Percentiles rank a stretch among this genome's conserved stretches.
Conservation (phyloP, 192 early-diverging fungal genomes). For the Linnemannia hyalina region DNA sequence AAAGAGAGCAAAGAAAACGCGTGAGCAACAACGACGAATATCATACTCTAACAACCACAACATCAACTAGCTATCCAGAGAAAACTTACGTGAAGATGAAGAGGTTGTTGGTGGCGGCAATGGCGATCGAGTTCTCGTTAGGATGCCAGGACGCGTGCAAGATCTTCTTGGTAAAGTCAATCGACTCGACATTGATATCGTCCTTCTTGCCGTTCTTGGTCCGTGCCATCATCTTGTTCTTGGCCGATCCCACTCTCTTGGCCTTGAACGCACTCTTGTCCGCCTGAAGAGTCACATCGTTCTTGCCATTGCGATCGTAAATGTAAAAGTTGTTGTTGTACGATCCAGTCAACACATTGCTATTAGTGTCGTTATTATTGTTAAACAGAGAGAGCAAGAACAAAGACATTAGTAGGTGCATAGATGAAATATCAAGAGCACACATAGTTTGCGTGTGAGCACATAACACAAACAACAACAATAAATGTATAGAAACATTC, state of each 20-base stretch:
- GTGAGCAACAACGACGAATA: not conserved
- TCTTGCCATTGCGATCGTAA: slow-evolving; percentile 85
- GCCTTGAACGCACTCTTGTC: slow-evolving; percentile 99
- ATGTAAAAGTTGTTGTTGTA: slow-evolving; percentile 99
- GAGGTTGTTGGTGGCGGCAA: slow-evolving; percentile 99
- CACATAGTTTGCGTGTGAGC: not conserved
- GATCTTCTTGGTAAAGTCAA: slow-evolving; percentile 98
- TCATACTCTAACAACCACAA: too few species aligned
- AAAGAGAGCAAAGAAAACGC: not conserved
- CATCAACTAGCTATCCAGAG: not conserved
- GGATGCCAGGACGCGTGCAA: slow-evolving; percentile 99
- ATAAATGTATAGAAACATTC: not conserved
- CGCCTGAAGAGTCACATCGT: slow-evolving; percentile 92
- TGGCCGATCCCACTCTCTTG: slow-evolving; percentile 86
- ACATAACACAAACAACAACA: not conserved
- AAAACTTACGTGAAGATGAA: slow-evolving; percentile 86
- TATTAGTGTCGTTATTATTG: slow-evolving; percentile 31
- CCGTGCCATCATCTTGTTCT: slow-evolving; percentile 74
- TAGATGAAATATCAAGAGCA: not conserved
- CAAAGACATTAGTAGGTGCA: not conserved
- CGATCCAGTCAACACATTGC: slow-evolving; percentile 93
- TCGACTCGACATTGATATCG: slow-evolving; percentile 87
- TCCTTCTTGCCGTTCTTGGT: slow-evolving; percentile 65
- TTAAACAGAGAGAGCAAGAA: not conserved
- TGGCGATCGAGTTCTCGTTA: slow-evolving; percentile 95